Base-by-base conservation (phyloP, 805 yeast species). In the Sugiyamaella mastotermitis region DNA sequence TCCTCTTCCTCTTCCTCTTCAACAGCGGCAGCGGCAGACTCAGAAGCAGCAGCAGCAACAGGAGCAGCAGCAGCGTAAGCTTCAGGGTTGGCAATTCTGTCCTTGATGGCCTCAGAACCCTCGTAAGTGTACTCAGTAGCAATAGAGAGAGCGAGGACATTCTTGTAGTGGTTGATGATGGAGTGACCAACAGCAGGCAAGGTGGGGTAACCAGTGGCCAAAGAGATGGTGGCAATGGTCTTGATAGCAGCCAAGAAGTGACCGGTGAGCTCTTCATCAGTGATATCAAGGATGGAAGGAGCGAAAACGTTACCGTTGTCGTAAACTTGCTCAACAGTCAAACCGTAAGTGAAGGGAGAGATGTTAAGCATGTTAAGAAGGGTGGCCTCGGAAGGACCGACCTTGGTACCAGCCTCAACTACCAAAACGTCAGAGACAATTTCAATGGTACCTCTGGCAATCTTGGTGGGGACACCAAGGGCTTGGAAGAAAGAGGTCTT, bases 401-500 rank as follows among this genome's bases (percentile, higher is more conserved):
- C 98, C 73, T 74, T 85, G 66, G 65, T 64, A 63, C 85, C 84
- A 51, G 81, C 80, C 51, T 74, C 78, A 64, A 88, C 95, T 67
- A 92, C 95, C 78, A 84, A 84, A 64, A 92, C 95, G 66, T 92
- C 98, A 60, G 83, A 72, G 70, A 86, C 87, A 73, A 92, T 92
- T 78, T 92, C 99, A 81, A 92, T 92, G 75, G 96, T 87, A 92
- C 99, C 99, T 84, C 99, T 88, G 73, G 95, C 92, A 87, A 92
- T 92, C 94, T 92, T 92, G 85, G 99, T 92, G 80, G 98, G 98
- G 64, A 92, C 96, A 85, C 97, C 97, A 64, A 92, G 81, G 67
- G 99, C 98, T 81, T 92, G 99, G 97, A 92, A 92, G 94, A 92
- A 92, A 68, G 98, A 92, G 65, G 99, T 92, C 86, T 92, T 92